Conservation (phyloP, 75 land plant species). For the Cryptomeria japonica region DNA sequence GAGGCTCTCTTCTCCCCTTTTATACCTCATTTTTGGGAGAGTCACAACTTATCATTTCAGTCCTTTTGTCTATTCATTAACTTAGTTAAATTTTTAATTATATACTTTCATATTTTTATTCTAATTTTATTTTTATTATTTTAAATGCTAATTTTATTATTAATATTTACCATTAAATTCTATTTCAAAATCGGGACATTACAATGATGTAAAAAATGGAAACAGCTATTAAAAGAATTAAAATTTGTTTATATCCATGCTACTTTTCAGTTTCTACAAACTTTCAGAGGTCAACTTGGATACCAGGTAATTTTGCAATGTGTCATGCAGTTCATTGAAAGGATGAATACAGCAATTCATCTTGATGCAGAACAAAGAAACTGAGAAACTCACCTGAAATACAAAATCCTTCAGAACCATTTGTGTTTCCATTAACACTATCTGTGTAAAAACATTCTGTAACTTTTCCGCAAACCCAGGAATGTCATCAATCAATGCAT, state of each 20-base stretch:
- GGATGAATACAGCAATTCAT: background rate
- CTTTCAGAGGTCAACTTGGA: background rate
- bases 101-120: too few species aligned
- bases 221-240: background rate
- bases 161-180: too few species aligned
- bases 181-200: too few species aligned
- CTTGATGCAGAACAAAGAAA: background rate
- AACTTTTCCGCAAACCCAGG: slow-evolving; percentile 92
- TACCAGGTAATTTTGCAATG: background rate
- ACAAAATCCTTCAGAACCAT: slow-evolving; percentile 68
- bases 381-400: slow-evolving; percentile 51
- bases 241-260: background rate
- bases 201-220: too few species aligned
- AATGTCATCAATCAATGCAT: slow-evolving; percentile 87
- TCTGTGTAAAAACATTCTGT: slow-evolving; percentile 89
- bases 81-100: too few species aligned
- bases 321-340: background rate
- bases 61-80: too few species aligned
- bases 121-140: too few species aligned
- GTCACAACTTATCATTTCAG: too few species aligned
- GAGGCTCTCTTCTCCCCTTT: too few species aligned
- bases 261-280: background rate
- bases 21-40: too few species aligned
- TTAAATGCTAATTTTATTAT: too few species aligned
- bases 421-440: slow-evolving; percentile 83